Evolutionary conservation across 176 grass and related monocot genomes (phyloP).

Genomic region (Luzula sylvatica): DNA sequence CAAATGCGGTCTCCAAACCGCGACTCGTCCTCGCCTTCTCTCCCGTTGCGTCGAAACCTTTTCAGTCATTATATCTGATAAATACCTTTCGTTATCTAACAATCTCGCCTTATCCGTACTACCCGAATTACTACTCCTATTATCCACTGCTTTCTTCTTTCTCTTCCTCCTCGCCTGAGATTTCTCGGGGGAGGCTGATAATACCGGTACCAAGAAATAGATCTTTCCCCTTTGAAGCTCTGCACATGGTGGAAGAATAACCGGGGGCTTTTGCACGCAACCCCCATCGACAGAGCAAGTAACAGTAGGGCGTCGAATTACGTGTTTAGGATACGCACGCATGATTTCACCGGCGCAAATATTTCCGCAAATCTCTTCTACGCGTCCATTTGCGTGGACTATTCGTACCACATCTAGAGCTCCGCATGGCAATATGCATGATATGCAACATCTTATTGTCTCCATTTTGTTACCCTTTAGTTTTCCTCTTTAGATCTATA

Average conservation of each 20-base stretch:
- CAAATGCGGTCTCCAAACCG: constrained; percentile 87
- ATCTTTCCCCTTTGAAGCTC: constrained; percentile 93
- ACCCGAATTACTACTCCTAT: neutral
- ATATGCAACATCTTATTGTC: constrained; percentile 94
- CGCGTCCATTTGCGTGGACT: constrained; percentile 89
- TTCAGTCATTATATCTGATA: constrained; percentile 86
- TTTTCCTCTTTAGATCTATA: neutral
- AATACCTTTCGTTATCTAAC: constrained; percentile 73
- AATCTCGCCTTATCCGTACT: constrained; percentile 51
- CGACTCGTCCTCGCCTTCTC: constrained; percentile 57
- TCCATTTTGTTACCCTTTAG: constrained; percentile 39
- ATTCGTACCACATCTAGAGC: constrained; percentile 94
- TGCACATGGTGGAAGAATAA: constrained; percentile 71
- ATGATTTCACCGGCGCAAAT: constrained; percentile 87
- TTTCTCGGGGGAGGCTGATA: constrained; percentile 27
- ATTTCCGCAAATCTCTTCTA: constrained; percentile 74
- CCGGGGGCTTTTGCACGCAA: constrained; percentile 39
- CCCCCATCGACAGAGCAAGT: constrained; percentile 33
- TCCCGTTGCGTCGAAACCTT: constrained; percentile 53
- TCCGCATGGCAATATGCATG: constrained; percentile 95
- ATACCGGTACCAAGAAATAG: constrained; percentile 82
- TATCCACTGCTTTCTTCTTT: constrained; percentile 37
- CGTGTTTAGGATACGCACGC: constrained; percentile 84
- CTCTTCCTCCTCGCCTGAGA: constrained; percentile 33
- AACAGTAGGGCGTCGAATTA: constrained; percentile 54